A percentile compares a stretch with the other conserved stretches of the same genome.
phyloP scores from a whole-genome alignment of 805 yeast genomes.

The Debaryomyces tyrocola region DNA sequence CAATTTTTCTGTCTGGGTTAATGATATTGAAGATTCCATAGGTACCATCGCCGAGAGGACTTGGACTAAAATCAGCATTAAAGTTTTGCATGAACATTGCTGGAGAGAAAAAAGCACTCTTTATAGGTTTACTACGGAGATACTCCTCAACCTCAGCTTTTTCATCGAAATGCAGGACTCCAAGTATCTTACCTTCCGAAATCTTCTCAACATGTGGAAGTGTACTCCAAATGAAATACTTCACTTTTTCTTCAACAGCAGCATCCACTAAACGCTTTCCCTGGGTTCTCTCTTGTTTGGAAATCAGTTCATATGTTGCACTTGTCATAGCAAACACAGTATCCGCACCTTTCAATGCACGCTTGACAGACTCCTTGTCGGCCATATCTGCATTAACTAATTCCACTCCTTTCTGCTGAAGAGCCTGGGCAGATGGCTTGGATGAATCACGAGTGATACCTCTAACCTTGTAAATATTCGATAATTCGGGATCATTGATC shows the following conservation, averaged over 20 bases:
- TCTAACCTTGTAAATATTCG: conserved; percentile 8
- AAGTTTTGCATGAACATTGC: conserved; percentile 7
- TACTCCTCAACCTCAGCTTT: conserved; percentile 6
- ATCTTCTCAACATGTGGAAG: not conserved
- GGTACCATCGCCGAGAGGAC: not conserved
- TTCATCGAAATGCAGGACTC: not conserved
- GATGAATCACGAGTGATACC: conserved; percentile 12
- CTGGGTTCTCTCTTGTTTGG: conserved; percentile 4
- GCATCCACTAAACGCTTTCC: conserved; percentile 7
- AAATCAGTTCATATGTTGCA: conserved; percentile 9
- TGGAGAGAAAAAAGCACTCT: conserved; percentile 5
- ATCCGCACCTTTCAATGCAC: conserved; percentile 5
- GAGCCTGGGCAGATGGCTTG: conserved; percentile 3
- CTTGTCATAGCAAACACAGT: conserved; percentile 5
- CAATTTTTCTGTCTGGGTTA: conserved; percentile 1
- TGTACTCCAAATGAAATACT: conserved; percentile 7
- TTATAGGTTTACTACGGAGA: conserved; percentile 2
- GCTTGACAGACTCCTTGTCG: conserved; percentile 1
- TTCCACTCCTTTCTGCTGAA: conserved; percentile 11
- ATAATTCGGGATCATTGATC: conserved; percentile 4
- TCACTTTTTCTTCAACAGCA: conserved; percentile 2
- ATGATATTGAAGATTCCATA: conserved; percentile 2
- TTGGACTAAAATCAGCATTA: not conserved
- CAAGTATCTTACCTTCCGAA: conserved; percentile 1
- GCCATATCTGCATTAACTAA: conserved; percentile 10